Evolutionary conservation across 169 alveolate genomes (phyloP).

Genomic region (Plasmodium coatneyi): DNA sequence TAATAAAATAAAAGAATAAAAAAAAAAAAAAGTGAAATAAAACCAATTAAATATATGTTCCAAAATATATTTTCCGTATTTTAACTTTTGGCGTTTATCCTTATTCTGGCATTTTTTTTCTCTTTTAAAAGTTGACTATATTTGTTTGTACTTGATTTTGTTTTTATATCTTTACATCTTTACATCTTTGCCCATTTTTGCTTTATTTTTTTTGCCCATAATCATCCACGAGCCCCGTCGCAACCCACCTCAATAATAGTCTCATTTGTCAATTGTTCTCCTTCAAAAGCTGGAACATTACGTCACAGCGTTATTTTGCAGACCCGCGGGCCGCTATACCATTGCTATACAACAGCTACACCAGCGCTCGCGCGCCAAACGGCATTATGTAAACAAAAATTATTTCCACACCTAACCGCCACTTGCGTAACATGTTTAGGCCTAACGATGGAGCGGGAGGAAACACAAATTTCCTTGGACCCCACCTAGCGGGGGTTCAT

Average conservation of each 20-base stretch:
- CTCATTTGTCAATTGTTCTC: not conserved
- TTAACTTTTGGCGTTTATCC: not conserved
- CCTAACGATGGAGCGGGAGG: not conserved
- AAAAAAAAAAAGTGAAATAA: not conserved
- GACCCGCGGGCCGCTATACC: not conserved
- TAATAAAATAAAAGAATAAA: not conserved
- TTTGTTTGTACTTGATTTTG: not conserved
- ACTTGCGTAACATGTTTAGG: not conserved
- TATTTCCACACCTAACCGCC: not conserved
- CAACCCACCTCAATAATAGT: not conserved
- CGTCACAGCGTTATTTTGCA: not conserved
- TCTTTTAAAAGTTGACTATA: not conserved
- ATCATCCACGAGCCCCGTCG: not conserved
- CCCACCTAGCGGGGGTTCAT: not conserved
- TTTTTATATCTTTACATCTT: not conserved
- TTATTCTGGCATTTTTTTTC: not conserved
- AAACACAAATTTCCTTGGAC: not conserved
- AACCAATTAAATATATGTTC: not conserved
- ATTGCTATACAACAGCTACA: not conserved
- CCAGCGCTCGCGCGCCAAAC: not conserved
- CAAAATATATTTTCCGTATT: not conserved
- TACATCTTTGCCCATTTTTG: not conserved
- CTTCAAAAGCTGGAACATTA: not conserved
- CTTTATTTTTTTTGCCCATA: not conserved
- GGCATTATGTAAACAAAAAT: not conserved